These are phyloP conservation scores for Coemansia sp. DNA, from an alignment of 371 early-diverging fungal species.

Conservation along the genomic window DNA sequence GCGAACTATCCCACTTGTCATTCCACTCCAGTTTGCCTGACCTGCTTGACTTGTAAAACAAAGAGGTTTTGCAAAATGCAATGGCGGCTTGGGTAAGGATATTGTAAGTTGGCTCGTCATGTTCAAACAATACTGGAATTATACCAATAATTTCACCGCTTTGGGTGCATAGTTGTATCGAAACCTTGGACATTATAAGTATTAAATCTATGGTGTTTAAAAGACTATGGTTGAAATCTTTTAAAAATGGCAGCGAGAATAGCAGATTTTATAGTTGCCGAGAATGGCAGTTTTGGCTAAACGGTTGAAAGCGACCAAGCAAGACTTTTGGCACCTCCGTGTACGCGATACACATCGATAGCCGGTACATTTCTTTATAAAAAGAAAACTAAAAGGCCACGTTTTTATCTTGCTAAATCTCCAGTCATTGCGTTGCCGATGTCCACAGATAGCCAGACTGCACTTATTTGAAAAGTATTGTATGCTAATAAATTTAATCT, in stretches of 20 bases:
- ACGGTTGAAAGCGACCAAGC: too few species aligned
- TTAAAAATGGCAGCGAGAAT: too few species aligned
- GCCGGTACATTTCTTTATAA: neutral
- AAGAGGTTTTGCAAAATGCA: neutral
- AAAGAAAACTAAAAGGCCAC: neutral
- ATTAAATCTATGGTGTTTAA: neutral
- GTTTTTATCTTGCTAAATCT: neutral
- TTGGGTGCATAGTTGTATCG: neutral
- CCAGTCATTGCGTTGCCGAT: neutral
- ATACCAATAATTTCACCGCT: neutral
- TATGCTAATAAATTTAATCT: neutral
- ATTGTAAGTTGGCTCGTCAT: neutral
- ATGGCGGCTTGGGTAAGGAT: neutral
- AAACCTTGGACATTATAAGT: neutral
- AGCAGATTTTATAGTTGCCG: too few species aligned
- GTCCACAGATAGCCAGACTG: neutral
- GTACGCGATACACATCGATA: neutral
- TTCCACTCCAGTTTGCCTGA: neutral
- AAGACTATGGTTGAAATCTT: too few species aligned
- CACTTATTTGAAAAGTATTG: neutral
- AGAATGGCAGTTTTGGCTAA: too few species aligned
- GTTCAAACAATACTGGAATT: neutral
- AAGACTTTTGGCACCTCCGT: too few species aligned
- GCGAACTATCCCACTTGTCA: neutral
- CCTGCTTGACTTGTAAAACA: neutral